Conservation (phyloP, 139 green algal genomes). For the Marvania coccoides region DNA sequence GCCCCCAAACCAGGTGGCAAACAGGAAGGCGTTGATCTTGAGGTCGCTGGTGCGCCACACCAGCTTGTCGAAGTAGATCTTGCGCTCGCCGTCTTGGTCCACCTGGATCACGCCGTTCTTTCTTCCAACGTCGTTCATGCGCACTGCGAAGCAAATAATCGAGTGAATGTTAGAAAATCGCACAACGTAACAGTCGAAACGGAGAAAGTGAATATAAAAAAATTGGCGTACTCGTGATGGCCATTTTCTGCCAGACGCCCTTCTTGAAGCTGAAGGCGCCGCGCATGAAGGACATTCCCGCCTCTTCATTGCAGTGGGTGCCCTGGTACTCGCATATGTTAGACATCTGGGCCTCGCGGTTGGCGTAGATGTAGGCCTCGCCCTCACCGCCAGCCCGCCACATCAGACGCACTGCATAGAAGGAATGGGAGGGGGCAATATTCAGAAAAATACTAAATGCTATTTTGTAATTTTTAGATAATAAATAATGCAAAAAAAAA, state of each 20-base stretch:
- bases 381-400: not conserved
- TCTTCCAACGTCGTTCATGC: slow-evolving; percentile 6
- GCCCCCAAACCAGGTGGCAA: slow-evolving; percentile 9
- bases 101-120: not conserved
- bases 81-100: not conserved
- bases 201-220: not conserved
- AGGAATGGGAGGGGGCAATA: too few relatives aligned
- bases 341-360: not conserved
- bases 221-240: not conserved
- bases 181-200: not conserved
- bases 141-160: not conserved
- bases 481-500: too few relatives aligned
- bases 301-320: slow-evolving; percentile 2
- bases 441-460: too few relatives aligned
- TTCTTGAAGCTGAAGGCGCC: not conserved
- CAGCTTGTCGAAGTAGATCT: slow-evolving; percentile 1
- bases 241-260: not conserved
- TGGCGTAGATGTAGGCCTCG: not conserved
- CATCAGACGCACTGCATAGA: slow-evolving; percentile 10
- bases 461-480: too few relatives aligned
- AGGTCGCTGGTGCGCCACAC: not conserved
- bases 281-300: slow-evolving; percentile 1
- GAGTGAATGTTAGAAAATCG: not conserved
- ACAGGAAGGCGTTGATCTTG: not conserved
- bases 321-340: not conserved